These are phyloP conservation scores for Pyrenochaeta sp. DNA, from an alignment of 2,329 filamentous ascomycete species.

Conservation along the genomic window DNA sequence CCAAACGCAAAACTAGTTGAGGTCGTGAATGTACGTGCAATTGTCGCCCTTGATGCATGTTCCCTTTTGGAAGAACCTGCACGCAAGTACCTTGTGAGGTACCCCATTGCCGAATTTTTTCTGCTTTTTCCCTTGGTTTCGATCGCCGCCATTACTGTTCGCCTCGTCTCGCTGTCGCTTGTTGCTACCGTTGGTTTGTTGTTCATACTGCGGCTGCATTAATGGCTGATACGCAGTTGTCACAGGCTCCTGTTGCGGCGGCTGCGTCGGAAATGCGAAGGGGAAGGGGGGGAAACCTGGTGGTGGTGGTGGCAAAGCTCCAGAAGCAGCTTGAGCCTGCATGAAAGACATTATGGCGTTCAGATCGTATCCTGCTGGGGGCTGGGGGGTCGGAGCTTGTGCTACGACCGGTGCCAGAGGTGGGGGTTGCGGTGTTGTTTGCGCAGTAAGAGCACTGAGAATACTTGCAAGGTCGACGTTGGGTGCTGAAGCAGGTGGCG, in stretches of 20 bases:
- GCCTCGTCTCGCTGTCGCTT: slow-evolving; percentile 47
- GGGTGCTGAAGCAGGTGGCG: slow-evolving; percentile 23
- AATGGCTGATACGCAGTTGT: slow-evolving; percentile 20
- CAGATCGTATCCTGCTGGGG: slow-evolving; percentile 26
- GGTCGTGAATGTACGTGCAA: slow-evolving; percentile 76
- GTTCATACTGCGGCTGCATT: slow-evolving; percentile 25
- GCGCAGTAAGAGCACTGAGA: slow-evolving; percentile 36
- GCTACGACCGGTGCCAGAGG: slow-evolving; percentile 16
- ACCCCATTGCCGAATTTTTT: slow-evolving; percentile 32
- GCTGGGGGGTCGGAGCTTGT: slow-evolving; percentile 22
- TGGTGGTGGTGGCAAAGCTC: slow-evolving; percentile 30
- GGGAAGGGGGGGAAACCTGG: slow-evolving; percentile 28
- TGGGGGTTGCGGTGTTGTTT: slow-evolving; percentile 18
- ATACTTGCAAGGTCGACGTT: slow-evolving; percentile 36
- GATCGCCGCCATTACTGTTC: slow-evolving; percentile 29
- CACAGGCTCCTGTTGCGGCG: slow-evolving; percentile 11
- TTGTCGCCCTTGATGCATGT: slow-evolving; percentile 76
- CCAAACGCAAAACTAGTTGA: slow-evolving; percentile 8
- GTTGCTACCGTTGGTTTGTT: slow-evolving; percentile 39
- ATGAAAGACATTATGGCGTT: slow-evolving; percentile 34
- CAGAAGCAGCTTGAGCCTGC: slow-evolving; percentile 23
- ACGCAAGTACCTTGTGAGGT: slow-evolving; percentile 58
- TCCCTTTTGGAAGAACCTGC: slow-evolving; percentile 73
- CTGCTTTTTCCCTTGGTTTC: slow-evolving; percentile 62
- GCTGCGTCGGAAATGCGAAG: slow-evolving; percentile 21